Evolutionary conservation across 2,329 filamentous ascomycete species (phyloP), one percentile per base, ranked within the genome.

Genomic region (Davidsoniella virescens): DNA sequence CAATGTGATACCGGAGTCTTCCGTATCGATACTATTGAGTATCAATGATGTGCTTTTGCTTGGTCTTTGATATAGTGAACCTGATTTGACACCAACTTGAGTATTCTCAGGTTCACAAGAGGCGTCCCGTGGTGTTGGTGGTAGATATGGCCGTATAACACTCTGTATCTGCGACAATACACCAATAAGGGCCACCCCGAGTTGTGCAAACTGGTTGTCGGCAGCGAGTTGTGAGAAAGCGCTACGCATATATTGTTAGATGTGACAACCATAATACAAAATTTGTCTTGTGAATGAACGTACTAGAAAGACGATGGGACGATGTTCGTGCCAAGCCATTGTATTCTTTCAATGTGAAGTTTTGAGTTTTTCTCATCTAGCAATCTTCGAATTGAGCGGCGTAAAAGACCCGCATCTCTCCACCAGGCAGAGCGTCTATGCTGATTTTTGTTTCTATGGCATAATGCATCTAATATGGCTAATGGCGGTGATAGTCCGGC

Each of bases 401-500:
- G 78, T 56, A 95, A 72, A 55, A 82, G 72, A 49, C 73, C 73
- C 54, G 95, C 77, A 58, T 78, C 76, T 14, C 67, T 62, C 78
- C 84, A 96, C 90, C 90, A 98, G 60, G 78, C 76, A 26, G 80
- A 75, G 55, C 75, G 71, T 50, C 80, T 80, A 64, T 96, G 90
- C 67, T 96, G 90, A 67, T 95, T 96, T 61, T 80, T 82, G 69
- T 95, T 92, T 59, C 87, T 85, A 62, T 86, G 80, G 64, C 81
- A 76, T 58, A 93, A 76, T 56, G 84, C 74, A 59, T 82, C 71
- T 42, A 95, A 76, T 44, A 88, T 65, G 46, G 73, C 62, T 25
- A 67, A 57, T 25, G 71, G 59, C 2, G 68, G 61, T 2, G 58
- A 52, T 41, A 76, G 64, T 23, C 50, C 47, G 23, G 52, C 16